Conservation (phyloP, 441 rosid genomes). For the Biscutella laevigata region DNA sequence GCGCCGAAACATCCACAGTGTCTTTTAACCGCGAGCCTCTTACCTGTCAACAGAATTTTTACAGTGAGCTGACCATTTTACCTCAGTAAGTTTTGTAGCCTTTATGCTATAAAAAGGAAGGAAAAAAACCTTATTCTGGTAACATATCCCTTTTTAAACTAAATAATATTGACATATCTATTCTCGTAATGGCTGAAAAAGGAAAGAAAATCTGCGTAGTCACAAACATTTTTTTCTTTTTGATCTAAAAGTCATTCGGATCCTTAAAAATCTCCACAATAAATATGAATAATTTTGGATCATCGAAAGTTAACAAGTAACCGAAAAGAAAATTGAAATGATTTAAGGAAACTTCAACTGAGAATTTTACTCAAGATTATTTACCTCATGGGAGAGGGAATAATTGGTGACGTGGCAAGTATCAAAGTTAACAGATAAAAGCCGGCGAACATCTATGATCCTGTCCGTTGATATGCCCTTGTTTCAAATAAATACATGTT, state of each 20-base stretch:
- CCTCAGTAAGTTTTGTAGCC: not conserved
- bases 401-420: slow-evolving; percentile 54
- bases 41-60: slow-evolving; percentile 23
- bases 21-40: slow-evolving; percentile 50
- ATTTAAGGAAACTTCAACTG: not conserved
- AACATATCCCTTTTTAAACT: no score
- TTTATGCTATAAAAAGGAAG: not conserved
- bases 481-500: slow-evolving; percentile 20
- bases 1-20: slow-evolving; percentile 49
- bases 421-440: slow-evolving; percentile 43
- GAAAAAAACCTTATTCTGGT: not conserved
- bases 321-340: not conserved
- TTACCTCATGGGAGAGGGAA: slow-evolving; percentile 62
- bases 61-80: not conserved
- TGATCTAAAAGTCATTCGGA: slow-evolving; percentile 5
- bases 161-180: no score
- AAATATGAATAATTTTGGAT: slow-evolving; percentile 17
- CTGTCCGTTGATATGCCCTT: slow-evolving; percentile 76
- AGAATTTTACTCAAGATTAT: not conserved
- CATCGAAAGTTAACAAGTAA: slow-evolving; percentile 6
- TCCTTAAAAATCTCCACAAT: slow-evolving; percentile 7
- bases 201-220: not conserved
- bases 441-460: slow-evolving; percentile 60
- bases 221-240: not conserved
- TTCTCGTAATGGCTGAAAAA: not conserved